Conservation (phyloP, 1,284 basidiomycete species). For the Anthracocystis setariae region DNA sequence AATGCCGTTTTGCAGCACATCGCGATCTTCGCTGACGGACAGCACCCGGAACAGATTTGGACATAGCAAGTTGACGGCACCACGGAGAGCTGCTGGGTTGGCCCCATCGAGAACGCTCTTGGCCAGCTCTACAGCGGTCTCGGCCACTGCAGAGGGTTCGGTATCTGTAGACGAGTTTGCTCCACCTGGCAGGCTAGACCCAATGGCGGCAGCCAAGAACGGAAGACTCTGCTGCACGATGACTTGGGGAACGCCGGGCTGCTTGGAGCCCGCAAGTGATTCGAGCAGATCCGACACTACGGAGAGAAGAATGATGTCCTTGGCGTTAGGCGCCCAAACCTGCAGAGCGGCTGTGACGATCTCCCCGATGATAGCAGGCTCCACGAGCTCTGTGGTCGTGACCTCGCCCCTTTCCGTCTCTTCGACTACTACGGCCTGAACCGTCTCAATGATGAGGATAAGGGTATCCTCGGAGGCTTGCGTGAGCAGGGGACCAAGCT, state of each 20-base stretch:
- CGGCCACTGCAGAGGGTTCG: conserved; percentile 37
- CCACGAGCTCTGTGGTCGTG: conserved; percentile 26
- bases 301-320: conserved; percentile 88
- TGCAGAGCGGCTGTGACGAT: conserved; percentile 72
- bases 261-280: conserved; percentile 70
- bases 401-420: conserved; percentile 70
- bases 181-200: conserved; percentile 59
- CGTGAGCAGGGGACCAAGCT: conserved; percentile 83
- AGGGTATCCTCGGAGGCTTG: conserved; percentile 86
- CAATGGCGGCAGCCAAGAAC: conserved; percentile 76
- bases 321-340: conserved; percentile 75
- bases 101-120: conserved; percentile 76
- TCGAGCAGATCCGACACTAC: conserved; percentile 84
- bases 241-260: conserved; percentile 75
- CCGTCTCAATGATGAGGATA: conserved; percentile 86
- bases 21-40: conserved; percentile 45
- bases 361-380: conserved; percentile 44
- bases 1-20: conserved; percentile 77
- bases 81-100: conserved; percentile 81
- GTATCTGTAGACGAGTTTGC: conserved; percentile 10
- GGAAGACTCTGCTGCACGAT: conserved; percentile 81
- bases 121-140: conserved; percentile 75
- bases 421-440: conserved; percentile 79
- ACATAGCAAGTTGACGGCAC: conserved; percentile 70
- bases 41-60: conserved; percentile 45